A percentile compares a stretch with the other conserved stretches of the same genome.
Conservation (phyloP, 2,329 filamentous ascomycete species). For the Claviceps africana region DNA sequence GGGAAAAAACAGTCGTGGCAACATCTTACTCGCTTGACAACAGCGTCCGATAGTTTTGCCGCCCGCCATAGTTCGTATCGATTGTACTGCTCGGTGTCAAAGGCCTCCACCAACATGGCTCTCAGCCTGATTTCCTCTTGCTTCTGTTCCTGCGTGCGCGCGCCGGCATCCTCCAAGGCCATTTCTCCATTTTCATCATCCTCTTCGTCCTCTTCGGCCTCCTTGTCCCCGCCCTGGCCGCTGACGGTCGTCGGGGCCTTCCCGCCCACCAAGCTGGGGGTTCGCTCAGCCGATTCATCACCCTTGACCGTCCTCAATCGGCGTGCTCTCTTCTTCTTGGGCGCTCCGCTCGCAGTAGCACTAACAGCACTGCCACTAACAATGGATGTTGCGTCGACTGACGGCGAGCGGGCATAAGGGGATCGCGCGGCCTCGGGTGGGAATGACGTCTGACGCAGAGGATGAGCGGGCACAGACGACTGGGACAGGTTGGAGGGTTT, state of each 20-base stretch:
- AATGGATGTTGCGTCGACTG: slow-evolving; percentile 44
- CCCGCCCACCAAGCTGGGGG: slow-evolving; percentile 29
- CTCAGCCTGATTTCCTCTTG: slow-evolving; percentile 43
- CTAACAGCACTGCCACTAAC: slow-evolving; percentile 48
- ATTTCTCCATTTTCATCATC: slow-evolving; percentile 43
- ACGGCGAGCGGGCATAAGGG: slow-evolving; percentile 49
- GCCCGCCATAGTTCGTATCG: slow-evolving; percentile 59
- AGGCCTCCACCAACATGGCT: slow-evolving; percentile 48
- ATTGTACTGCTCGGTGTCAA: slow-evolving; percentile 52
- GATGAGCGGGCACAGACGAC: slow-evolving; percentile 44
- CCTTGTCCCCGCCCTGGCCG: slow-evolving; percentile 30
- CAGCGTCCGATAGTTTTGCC: slow-evolving; percentile 52
- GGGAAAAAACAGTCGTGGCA: neutral
- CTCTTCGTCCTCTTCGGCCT: slow-evolving; percentile 42
- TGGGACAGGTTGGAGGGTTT: slow-evolving; percentile 53
- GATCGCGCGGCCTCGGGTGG: slow-evolving; percentile 45
- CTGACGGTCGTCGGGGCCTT: slow-evolving; percentile 29
- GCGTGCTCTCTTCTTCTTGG: slow-evolving; percentile 47
- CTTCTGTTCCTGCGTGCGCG: slow-evolving; percentile 53
- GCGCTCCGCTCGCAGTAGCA: slow-evolving; percentile 21
- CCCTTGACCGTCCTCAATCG: slow-evolving; percentile 45
- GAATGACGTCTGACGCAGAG: slow-evolving; percentile 69
- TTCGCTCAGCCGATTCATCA: slow-evolving; percentile 26
- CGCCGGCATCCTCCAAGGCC: slow-evolving; percentile 42
- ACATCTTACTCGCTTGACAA: slow-evolving; percentile 50